Conservation (phyloP, 2,329 filamentous ascomycete genomes). For the Xylaria hypoxylon region DNA sequence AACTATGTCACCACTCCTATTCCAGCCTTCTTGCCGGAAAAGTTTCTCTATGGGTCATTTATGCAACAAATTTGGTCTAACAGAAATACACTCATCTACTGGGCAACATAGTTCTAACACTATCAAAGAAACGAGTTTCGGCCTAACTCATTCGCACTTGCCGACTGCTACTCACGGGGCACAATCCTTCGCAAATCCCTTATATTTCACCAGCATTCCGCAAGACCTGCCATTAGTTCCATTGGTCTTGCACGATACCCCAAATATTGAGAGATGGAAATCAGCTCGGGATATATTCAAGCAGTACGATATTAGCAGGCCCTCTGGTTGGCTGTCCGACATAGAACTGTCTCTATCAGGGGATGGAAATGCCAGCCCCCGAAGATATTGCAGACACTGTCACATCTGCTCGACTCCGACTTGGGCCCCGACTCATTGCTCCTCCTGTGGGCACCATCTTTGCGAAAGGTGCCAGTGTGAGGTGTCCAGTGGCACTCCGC, state of each 20-base stretch:
- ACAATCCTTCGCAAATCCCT: slow-evolving; percentile 20
- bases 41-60: slow-evolving; percentile 38
- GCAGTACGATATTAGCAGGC: slow-evolving; percentile 59
- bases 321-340: slow-evolving; percentile 60
- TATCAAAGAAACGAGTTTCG: slow-evolving; percentile 4
- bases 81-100: slow-evolving; percentile 27
- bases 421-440: slow-evolving; percentile 55
- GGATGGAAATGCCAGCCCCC: slow-evolving; percentile 51
- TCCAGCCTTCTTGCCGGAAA: slow-evolving; percentile 31
- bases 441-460: slow-evolving; percentile 63
- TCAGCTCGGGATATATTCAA: slow-evolving; percentile 62
- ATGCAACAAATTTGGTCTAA: slow-evolving; percentile 37
- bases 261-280: slow-evolving; percentile 53
- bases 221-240: slow-evolving; percentile 37
- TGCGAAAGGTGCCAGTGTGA: slow-evolving; percentile 61
- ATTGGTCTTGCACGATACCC: slow-evolving; percentile 44
- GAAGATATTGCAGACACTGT: slow-evolving; percentile 55
- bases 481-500: slow-evolving; percentile 43
- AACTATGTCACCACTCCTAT: neutral
- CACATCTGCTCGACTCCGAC: slow-evolving; percentile 62
- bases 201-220: slow-evolving; percentile 4
- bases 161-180: neutral
- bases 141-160: neutral
- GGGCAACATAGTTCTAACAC: slow-evolving; percentile 7
- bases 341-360: slow-evolving; percentile 51